These are phyloP conservation scores for Theileria equi DNA, from an alignment of 169 alveolate genomes.

Conservation along the genomic window DNA sequence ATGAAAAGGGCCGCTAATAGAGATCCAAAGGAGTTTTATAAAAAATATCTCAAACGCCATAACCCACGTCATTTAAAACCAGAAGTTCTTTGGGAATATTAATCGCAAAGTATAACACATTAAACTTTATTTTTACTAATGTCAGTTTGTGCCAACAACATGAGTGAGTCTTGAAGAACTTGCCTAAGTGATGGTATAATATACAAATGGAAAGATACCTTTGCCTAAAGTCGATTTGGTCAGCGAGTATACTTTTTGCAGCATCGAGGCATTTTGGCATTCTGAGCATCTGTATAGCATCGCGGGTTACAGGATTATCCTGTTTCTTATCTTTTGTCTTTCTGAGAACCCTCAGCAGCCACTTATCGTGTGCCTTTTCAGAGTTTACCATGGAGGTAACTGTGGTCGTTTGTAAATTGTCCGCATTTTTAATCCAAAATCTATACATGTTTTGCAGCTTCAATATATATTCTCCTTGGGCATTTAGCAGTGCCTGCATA, in stretches of 20 bases:
- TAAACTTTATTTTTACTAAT: too few relatives aligned
- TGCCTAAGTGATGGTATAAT: neutral
- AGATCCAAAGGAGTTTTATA: slow-evolving; percentile 24
- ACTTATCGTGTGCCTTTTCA: slow-evolving; percentile 54
- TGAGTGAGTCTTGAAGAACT: slow-evolving; percentile 32
- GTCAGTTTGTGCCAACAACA: too few relatives aligned
- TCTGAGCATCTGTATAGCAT: slow-evolving; percentile 40
- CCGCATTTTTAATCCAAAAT: slow-evolving; percentile 47
- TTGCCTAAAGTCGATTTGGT: slow-evolving; percentile 45
- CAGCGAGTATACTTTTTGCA: slow-evolving; percentile 42
- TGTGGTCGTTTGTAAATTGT: slow-evolving; percentile 9
- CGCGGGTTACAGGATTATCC: neutral
- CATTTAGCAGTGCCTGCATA: slow-evolving; percentile 25
- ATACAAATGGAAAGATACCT: neutral
- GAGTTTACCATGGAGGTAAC: slow-evolving; percentile 23
- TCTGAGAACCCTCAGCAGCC: slow-evolving; percentile 46
- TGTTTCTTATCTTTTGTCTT: slow-evolving; percentile 39
- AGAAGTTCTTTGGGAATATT: too few relatives aligned
- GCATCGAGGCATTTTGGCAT: slow-evolving; percentile 47
- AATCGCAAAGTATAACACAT: too few relatives aligned
- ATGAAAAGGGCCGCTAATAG: slow-evolving; percentile 63
- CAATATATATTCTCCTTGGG: slow-evolving; percentile 34
- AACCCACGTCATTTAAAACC: too few relatives aligned
- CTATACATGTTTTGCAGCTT: slow-evolving; percentile 36
- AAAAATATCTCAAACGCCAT: slow-evolving; percentile 21